Conservation (phyloP, 1,284 basidiomycete species). For the Malassezia caprae region DNA sequence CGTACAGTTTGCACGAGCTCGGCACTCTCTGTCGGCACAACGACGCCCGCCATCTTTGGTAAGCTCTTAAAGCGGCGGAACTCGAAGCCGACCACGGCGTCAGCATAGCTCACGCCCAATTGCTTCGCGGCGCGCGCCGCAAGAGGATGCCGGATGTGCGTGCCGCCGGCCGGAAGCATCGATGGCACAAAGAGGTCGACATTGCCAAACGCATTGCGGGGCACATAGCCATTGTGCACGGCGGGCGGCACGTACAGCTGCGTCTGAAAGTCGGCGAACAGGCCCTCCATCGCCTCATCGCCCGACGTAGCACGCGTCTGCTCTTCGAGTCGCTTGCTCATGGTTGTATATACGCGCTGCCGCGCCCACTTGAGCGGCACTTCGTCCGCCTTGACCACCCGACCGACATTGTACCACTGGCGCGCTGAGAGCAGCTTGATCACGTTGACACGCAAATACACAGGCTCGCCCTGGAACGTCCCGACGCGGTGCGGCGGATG, state of each 20-base stretch:
- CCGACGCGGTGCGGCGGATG: conserved; percentile 69
- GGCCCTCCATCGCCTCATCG: conserved; percentile 55
- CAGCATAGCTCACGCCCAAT: conserved; percentile 78
- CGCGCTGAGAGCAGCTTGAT: conserved; percentile 76
- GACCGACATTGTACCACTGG: conserved; percentile 85
- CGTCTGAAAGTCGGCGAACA: conserved; percentile 80
- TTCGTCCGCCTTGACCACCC: conserved; percentile 62
- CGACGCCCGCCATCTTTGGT: conserved; percentile 75
- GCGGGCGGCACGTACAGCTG: conserved; percentile 68
- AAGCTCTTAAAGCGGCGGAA: conserved; percentile 80
- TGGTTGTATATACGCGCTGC: conserved; percentile 70
- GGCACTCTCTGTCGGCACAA: conserved; percentile 74
- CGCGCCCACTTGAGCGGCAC: conserved; percentile 86
- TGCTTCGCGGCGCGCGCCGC: conserved; percentile 70
- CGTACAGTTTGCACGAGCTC: conserved; percentile 78
- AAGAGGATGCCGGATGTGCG: conserved; percentile 62
- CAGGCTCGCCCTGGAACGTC: conserved; percentile 81
- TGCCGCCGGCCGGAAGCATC: conserved; percentile 82
- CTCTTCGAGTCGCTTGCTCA: conserved; percentile 73
- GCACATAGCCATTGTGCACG: conserved; percentile 77
- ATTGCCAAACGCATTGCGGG: conserved; percentile 92
- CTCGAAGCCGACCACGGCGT: conserved; percentile 91
- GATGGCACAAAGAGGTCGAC: conserved; percentile 89
- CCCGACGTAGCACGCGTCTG: conserved; percentile 52
- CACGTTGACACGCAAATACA: conserved; percentile 78